Base-by-base conservation (phyloP, 2,329 filamentous ascomycete genomes). In the Whalleya microplaca region DNA sequence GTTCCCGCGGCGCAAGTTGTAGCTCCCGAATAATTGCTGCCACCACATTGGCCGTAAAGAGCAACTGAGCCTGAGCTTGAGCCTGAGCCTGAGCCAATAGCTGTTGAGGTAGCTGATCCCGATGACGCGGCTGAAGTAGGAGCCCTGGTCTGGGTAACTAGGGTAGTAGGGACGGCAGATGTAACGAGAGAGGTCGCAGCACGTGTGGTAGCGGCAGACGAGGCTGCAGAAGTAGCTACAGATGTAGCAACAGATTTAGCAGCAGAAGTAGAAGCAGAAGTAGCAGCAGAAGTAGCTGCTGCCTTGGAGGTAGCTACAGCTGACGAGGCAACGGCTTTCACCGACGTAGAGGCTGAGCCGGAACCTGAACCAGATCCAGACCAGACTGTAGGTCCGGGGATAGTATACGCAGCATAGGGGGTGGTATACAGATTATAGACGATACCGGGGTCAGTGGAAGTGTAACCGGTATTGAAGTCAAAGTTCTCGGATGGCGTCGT, bases 381-480 rank as follows among this genome's bases (percentile, higher is more conserved):
- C 63, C 70, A 75, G 63, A 75, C 65, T 18, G 62, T 63, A 20
- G 72, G 72, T 47, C 73, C 73, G 55, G 73, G 72, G 51, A 74
- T 73, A 21, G 58, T 16, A 67, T 76, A 75, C 63, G 46, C 65
- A 43, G 62, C 59, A 62, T 54, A 53, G 9, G 23, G 23, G 41
- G 51, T 50, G 48, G 48, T 57, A 78, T 87, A 87, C 72, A 88
- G 79, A 77, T 82, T 83, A 77, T 27, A 27, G 58, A 77, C 63
- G 66, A 88, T 84, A 56, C 85, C 85, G 12, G 81, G 70, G 69
- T 87, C 84, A 52, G 75, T 72, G 64, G 76, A 73, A 50, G 75
- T 84, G 78, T 88, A 88, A 56, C 84, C 84, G 27, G 72, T 67
- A 27, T 78, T 75, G 68, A 82, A 77, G 68, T 77, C 73, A 51